Evolutionary conservation across 139 green algal species (phyloP).

Genomic region (Chlorella sorokiniana): DNA sequence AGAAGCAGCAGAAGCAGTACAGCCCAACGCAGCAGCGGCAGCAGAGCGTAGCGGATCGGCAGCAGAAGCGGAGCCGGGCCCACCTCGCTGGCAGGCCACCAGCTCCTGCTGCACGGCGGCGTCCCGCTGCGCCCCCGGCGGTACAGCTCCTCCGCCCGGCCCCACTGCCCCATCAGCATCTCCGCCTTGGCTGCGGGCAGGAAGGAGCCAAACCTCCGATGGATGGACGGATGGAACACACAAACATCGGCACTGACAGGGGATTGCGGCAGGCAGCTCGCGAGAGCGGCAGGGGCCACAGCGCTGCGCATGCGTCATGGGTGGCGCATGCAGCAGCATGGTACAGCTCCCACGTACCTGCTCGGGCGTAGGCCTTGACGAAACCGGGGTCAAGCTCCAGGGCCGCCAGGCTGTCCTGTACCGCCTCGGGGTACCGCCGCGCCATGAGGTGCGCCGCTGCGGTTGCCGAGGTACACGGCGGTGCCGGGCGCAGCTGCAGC

Average conservation of each 20-base stretch:
- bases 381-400: constrained; percentile 37
- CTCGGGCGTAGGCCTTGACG: constrained; percentile 42
- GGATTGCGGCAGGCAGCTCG: background rate
- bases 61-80: too few species aligned
- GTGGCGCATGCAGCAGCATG: background rate
- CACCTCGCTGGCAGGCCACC: constrained; percentile 2
- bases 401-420: constrained; percentile 40
- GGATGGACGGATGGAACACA: too few species aligned
- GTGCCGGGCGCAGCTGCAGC: constrained; percentile 20
- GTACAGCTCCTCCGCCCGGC: constrained; percentile 35
- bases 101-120: constrained; percentile 10
- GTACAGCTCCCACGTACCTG: background rate
- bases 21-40: too few species aligned
- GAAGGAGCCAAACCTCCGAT: too few species aligned
- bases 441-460: constrained; percentile 30
- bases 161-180: constrained; percentile 36
- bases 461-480: constrained; percentile 29
- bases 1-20: too few species aligned
- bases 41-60: too few species aligned
- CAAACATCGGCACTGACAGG: background rate
- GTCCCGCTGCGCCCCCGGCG: background rate
- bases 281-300: background rate
- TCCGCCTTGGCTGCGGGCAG: constrained; percentile 28
- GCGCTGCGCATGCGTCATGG: too few species aligned
- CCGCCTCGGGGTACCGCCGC: constrained; percentile 14